Evolutionary conservation across 768 basidiomycete genomes (phyloP).

Genomic region (Amanita rimosa): DNA sequence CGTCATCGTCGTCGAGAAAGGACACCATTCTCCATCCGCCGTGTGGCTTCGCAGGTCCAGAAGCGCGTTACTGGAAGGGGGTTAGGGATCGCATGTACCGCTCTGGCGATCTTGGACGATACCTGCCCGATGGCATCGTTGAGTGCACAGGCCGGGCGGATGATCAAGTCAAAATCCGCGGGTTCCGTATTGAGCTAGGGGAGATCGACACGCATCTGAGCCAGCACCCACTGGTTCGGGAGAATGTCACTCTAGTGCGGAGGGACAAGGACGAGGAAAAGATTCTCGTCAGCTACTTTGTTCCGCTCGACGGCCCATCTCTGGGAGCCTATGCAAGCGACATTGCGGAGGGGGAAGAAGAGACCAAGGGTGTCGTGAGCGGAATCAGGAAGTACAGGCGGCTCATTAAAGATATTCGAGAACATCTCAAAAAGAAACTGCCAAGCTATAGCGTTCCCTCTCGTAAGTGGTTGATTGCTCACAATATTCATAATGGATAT

Average conservation of each 20-base stretch:
- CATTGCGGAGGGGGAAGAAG: slow-evolving; percentile 35
- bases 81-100: slow-evolving; percentile 96
- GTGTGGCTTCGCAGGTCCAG: slow-evolving; percentile 48
- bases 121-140: slow-evolving; percentile 83
- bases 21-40: slow-evolving; percentile 67
- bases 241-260: slow-evolving; percentile 94
- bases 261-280: slow-evolving; percentile 99
- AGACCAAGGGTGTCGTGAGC: slow-evolving; percentile 48
- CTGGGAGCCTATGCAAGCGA: slow-evolving; percentile 68
- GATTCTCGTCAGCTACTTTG: slow-evolving; percentile 95
- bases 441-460: slow-evolving; percentile 92
- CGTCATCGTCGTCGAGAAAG: slow-evolving; percentile 24
- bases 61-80: slow-evolving; percentile 84
- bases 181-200: slow-evolving; percentile 96
- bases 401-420: slow-evolving; percentile 88
- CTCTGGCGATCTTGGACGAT: slow-evolving; percentile 93
- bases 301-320: slow-evolving; percentile 63
- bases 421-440: slow-evolving; percentile 93
- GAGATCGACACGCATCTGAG: slow-evolving; percentile 96
- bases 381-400: slow-evolving; percentile 80
- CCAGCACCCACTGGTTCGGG: slow-evolving; percentile 87
- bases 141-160: slow-evolving; percentile 97
- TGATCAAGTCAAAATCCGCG: slow-evolving; percentile 98
- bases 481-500: too few species aligned
- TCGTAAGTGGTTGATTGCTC: slow-evolving; percentile 34